Conservation (phyloP, 2,329 filamentous ascomycete genomes). For the Aspergillus fumigatiaffinis region DNA sequence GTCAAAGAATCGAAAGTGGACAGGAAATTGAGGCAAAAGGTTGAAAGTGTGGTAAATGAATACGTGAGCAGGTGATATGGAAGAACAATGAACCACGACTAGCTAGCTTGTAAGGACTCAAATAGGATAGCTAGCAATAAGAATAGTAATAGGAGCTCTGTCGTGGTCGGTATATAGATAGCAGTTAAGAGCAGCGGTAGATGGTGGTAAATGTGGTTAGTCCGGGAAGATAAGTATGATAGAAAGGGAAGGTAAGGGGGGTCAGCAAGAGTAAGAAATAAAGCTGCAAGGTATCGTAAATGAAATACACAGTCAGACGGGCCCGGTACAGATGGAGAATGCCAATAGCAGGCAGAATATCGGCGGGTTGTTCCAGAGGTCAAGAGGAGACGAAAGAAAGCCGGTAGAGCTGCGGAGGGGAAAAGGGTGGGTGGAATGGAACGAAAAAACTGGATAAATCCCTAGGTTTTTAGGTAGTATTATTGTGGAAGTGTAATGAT, state of each 20-base stretch:
- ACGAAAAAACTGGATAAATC: background rate
- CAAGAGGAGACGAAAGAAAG: background rate
- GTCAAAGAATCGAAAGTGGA: background rate
- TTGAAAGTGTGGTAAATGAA: background rate
- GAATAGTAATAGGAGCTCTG: background rate
- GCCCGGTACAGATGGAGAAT: background rate
- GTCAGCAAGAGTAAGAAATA: background rate
- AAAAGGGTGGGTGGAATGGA: background rate
- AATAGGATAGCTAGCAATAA: background rate
- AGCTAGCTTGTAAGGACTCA: background rate
- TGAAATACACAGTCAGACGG: background rate
- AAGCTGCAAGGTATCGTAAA: background rate
- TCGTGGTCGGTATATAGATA: background rate
- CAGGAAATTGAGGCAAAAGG: conserved; percentile 5
- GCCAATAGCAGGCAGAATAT: background rate
- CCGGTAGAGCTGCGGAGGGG: background rate
- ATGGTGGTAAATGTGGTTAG: background rate
- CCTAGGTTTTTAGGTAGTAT: background rate
- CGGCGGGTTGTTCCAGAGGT: background rate
- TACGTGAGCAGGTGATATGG: background rate
- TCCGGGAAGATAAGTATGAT: background rate
- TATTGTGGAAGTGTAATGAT: background rate
- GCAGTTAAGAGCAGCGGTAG: background rate
- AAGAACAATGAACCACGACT: background rate
- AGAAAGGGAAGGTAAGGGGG: background rate